phyloP scores from a whole-genome alignment of 495 filamentous ascomycete species.

The Tricharina praecox region DNA sequence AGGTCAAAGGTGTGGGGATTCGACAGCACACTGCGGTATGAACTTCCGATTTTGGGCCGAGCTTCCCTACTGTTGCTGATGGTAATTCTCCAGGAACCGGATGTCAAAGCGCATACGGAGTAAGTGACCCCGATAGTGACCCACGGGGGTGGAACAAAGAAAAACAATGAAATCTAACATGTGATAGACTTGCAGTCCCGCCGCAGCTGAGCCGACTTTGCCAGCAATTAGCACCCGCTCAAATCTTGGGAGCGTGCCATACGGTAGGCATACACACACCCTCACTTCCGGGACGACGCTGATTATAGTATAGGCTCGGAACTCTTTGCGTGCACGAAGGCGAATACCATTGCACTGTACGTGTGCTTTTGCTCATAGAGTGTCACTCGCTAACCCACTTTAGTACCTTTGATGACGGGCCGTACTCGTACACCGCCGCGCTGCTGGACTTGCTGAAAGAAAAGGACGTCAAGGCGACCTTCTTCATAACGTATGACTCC shows the following conservation, averaged over 20 bases:
- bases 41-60: background rate
- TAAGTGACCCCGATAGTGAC: background rate
- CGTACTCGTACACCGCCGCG: constrained; percentile 44
- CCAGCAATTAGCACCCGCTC: background rate
- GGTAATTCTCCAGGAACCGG: constrained; percentile 1
- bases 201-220: constrained; percentile 4
- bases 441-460: constrained; percentile 44
- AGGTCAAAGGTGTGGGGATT: constrained; percentile 11
- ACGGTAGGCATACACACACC: constrained; percentile 5
- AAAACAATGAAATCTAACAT: constrained; percentile 2
- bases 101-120: constrained; percentile 17
- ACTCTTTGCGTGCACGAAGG: constrained; percentile 8
- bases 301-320: background rate
- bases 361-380: background rate
- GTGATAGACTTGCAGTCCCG: background rate
- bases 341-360: constrained; percentile 13
- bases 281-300: background rate
- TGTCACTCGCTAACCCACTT: background rate
- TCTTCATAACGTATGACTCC: constrained; percentile 39
- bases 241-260: constrained; percentile 10
- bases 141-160: background rate
- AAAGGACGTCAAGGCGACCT: constrained; percentile 46
- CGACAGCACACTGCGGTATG: constrained; percentile 12
- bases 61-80: background rate
- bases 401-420: constrained; percentile 57